Evolutionary conservation across 2,329 filamentous ascomycete genomes (phyloP).

Genomic region (Hypoxylon sp.): DNA sequence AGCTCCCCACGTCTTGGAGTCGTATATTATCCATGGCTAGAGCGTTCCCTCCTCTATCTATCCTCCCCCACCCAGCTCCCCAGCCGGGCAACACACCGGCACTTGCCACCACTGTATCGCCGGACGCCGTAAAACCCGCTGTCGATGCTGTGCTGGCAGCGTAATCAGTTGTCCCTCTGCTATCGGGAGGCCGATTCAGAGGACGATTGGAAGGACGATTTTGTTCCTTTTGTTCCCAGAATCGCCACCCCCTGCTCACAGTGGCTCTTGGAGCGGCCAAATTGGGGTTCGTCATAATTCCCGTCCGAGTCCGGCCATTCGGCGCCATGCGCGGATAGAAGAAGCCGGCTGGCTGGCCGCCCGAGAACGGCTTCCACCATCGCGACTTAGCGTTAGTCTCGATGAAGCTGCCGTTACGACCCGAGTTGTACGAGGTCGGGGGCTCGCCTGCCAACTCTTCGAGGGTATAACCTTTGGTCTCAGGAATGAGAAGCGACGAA

Average conservation of each 20-base stretch:
- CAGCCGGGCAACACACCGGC: conserved; percentile 55
- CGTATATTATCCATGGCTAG: conserved; percentile 55
- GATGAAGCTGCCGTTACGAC: conserved; percentile 65
- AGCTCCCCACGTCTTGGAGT: conserved; percentile 57
- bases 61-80: conserved; percentile 59
- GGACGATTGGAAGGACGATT: conserved; percentile 6
- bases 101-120: conserved; percentile 38
- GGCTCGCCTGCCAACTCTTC: conserved; percentile 79
- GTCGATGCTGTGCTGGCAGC: conserved; percentile 52
- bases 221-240: conserved; percentile 44
- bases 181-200: conserved; percentile 8
- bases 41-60: conserved; percentile 54
- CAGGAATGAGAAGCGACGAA: conserved; percentile 80
- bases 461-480: conserved; percentile 81
- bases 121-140: conserved; percentile 41
- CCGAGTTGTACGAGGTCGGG: conserved; percentile 70
- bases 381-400: conserved; percentile 52
- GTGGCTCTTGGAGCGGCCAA: conserved; percentile 50
- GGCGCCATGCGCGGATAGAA: conserved; percentile 59
- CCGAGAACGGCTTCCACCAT: conserved; percentile 64
- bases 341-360: conserved; percentile 68
- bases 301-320: conserved; percentile 52
- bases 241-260: conserved; percentile 40
- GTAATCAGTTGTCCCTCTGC: conserved; percentile 21
- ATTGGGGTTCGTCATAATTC: conserved; percentile 63